A percentile compares a stretch with the other conserved stretches of the same genome.
Conservation (phyloP, 169 alveolate species). For the Plasmodium falciparum region DNA sequence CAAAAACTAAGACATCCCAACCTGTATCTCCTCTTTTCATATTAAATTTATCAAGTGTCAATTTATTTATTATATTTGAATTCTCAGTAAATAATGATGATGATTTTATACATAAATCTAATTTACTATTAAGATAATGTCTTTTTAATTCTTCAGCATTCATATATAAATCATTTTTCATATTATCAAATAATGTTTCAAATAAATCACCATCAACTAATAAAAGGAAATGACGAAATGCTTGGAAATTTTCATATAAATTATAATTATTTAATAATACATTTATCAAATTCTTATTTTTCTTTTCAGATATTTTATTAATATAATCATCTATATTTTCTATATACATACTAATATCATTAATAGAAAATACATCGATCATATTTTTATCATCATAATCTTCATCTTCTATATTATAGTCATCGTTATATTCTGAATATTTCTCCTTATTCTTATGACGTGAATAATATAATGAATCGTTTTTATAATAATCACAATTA, state of each 20-base stretch:
- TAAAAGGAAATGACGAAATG: slow-evolving; percentile 61
- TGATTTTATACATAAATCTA: slow-evolving; percentile 60
- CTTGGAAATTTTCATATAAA: slow-evolving; percentile 50
- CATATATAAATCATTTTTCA: slow-evolving; percentile 73
- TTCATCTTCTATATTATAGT: no score
- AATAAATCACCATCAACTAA: slow-evolving; percentile 71
- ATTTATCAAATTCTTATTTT: slow-evolving; percentile 40
- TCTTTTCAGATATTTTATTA: slow-evolving; percentile 8
- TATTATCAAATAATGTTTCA: slow-evolving; percentile 60
- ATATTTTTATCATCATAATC: not conserved
- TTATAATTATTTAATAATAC: slow-evolving; percentile 35
- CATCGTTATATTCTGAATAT: no score
- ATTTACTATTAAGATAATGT: slow-evolving; percentile 46
- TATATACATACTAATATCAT: slow-evolving; percentile 23
- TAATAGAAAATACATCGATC: slow-evolving; percentile 26
- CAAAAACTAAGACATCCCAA: slow-evolving; percentile 67
- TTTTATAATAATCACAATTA: not conserved
- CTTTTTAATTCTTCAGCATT: slow-evolving; percentile 70
- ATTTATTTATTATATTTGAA: slow-evolving; percentile 30
- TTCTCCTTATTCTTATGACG: no score
- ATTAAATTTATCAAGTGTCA: slow-evolving; percentile 29
- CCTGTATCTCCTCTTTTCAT: slow-evolving; percentile 66
- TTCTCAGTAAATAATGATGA: slow-evolving; percentile 53
- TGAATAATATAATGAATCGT: no score
- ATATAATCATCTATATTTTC: slow-evolving; percentile 60